Evolutionary conservation across 495 filamentous ascomycete species (phyloP), one percentile per base, ranked within the genome.

Genomic region (Podospora tetraspora): DNA sequence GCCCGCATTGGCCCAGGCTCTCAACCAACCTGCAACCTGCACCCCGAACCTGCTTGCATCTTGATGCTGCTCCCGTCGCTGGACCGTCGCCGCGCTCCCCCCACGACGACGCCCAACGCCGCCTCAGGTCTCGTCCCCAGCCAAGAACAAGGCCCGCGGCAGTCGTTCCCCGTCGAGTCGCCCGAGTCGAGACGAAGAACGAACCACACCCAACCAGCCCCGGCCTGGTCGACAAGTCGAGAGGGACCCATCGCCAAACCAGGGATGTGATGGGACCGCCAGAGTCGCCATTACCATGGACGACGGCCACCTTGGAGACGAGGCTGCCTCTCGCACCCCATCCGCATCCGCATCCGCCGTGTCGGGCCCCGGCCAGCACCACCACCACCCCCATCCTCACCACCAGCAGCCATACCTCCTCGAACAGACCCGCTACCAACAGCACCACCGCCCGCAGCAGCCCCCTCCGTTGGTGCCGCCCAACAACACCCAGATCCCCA

Each of bases 301-400:
- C 68, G 72, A 75, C 67, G 75, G 76, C 73, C 73, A 70, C 69
- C 70, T 71, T 68, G 68, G 63, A 63, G 76, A 78, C 64, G 75
- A 78, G 73, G 75, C 74, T 69, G 69, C 68, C 63, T 69, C 68
- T 63, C 73, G 68, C 68, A 62, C 71, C 64, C 69, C 71, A 29
- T 68, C 72, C 66, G 63, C 43, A 29, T 68, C 72, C 66, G 63
- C 43, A 34, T 66, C 60, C 69, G 71, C 67, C 72, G 74, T 66
- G 64, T 66, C 69, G 66, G 66, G 25, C 68, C 58, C 34, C 57
- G 32, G 24, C 62, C 63, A 61, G 22, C 69, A 66, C 12, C 66
- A 64, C 13, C 60, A 69, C 25, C 62, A 59, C 43, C 59, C 21
- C 37, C 71, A 66, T 1, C 19, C 11, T 30, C 22, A 63, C 52